Evolutionary conservation across 2,329 filamentous ascomycete genomes (phyloP).

Genomic region (Calonectria naviculata): DNA sequence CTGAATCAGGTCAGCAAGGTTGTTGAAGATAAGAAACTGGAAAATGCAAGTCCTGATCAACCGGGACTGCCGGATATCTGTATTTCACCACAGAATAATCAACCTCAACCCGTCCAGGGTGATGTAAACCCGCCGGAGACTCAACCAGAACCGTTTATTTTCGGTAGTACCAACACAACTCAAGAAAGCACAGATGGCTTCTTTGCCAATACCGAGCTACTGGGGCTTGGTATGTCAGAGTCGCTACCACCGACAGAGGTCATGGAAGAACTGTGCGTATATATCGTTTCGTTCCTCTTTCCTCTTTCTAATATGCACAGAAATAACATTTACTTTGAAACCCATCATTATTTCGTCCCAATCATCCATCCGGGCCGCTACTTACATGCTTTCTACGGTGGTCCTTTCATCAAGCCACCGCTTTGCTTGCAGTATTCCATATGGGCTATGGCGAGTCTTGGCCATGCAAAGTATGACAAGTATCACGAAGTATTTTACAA

Average conservation of each 20-base stretch:
- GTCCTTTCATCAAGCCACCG: slow-evolving; percentile 81
- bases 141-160: slow-evolving; percentile 26
- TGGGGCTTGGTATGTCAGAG: slow-evolving; percentile 85
- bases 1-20: slow-evolving; percentile 72
- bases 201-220: slow-evolving; percentile 59
- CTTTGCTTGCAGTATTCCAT: slow-evolving; percentile 88
- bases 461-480: slow-evolving; percentile 76
- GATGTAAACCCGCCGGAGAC: slow-evolving; percentile 5
- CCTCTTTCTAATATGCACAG: slow-evolving; percentile 51
- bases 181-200: slow-evolving; percentile 18
- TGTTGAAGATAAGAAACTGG: slow-evolving; percentile 34
- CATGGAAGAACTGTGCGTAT: slow-evolving; percentile 81
- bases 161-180: slow-evolving; percentile 22
- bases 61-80: slow-evolving; percentile 26
- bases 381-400: slow-evolving; percentile 76
- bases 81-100: slow-evolving; percentile 6
- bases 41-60: slow-evolving; percentile 38
- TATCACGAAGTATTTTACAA: slow-evolving; percentile 85
- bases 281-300: neutral
- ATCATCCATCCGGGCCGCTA: slow-evolving; percentile 84
- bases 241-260: slow-evolving; percentile 81
- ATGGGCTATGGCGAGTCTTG: slow-evolving; percentile 82
- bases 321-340: slow-evolving; percentile 80
- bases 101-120: slow-evolving; percentile 5
- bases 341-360: slow-evolving; percentile 77